Conservation (phyloP, 2,329 filamentous ascomycete genomes). For the Chaetomium olivaceum region DNA sequence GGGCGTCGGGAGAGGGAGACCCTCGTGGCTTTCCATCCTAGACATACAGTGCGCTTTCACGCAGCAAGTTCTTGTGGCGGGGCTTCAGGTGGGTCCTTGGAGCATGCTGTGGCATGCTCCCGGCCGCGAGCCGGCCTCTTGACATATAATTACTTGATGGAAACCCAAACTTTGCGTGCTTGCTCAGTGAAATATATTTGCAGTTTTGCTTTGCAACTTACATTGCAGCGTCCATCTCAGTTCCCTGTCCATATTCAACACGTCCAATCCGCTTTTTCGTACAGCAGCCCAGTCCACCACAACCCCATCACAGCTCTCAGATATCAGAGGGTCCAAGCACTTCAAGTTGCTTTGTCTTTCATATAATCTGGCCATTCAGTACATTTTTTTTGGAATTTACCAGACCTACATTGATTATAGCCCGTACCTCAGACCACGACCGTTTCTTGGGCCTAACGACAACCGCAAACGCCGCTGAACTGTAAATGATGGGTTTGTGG, state of each 20-base stretch:
- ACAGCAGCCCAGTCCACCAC: not conserved
- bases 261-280: not conserved
- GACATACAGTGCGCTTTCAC: not conserved
- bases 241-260: too few relatives aligned
- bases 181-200: not conserved
- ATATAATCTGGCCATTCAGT: not conserved
- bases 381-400: too few relatives aligned
- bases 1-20: too few relatives aligned
- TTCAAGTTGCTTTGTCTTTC: not conserved
- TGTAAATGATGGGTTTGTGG: slow-evolving; percentile 1
- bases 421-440: not conserved
- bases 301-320: not conserved
- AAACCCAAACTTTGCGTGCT: not conserved
- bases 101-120: not conserved
- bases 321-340: not conserved
- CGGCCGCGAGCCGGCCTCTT: not conserved
- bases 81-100: not conserved
- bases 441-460: not conserved
- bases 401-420: not conserved
- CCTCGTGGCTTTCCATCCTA: not conserved
- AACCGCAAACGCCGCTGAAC: not conserved
- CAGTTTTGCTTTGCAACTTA: not conserved
- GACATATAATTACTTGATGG: slow-evolving; percentile 13
- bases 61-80: not conserved
- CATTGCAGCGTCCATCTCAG: not conserved